phyloP scores from a whole-genome alignment of 2,329 filamentous ascomycete genomes.

The Ophiostoma novo-ulmi region DNA sequence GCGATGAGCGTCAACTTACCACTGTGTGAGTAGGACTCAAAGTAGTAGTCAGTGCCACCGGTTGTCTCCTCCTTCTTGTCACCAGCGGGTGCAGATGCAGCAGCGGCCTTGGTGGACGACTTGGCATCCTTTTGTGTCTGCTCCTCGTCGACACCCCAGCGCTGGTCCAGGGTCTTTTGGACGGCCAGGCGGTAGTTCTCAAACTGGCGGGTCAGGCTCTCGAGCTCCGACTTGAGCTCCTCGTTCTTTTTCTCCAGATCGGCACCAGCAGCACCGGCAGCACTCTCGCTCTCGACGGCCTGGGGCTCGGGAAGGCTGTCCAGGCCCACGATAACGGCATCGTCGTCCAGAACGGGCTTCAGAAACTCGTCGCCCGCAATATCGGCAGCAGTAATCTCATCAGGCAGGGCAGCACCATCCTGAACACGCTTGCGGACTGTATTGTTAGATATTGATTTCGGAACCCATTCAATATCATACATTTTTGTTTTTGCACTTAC shows the following conservation, averaged over 20 bases:
- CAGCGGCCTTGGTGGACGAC: slow-evolving; percentile 3
- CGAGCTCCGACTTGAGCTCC: slow-evolving; percentile 57
- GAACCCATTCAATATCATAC: neutral
- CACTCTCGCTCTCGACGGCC: neutral
- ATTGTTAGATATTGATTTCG: neutral
- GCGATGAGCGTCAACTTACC: slow-evolving; percentile 42
- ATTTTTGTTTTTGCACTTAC: slow-evolving; percentile 32
- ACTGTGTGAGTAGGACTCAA: slow-evolving; percentile 57
- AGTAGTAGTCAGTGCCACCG: slow-evolving; percentile 46
- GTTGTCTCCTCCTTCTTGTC: slow-evolving; percentile 31
- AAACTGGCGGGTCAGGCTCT: slow-evolving; percentile 56
- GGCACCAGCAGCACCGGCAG: neutral
- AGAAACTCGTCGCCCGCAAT: slow-evolving; percentile 77
- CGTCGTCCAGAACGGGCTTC: slow-evolving; percentile 79
- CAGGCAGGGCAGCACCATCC: slow-evolving; percentile 45
- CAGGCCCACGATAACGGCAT: slow-evolving; percentile 79
- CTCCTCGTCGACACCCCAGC: slow-evolving; percentile 53
- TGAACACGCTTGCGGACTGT: slow-evolving; percentile 46
- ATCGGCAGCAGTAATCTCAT: slow-evolving; percentile 54
- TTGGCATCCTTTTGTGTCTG: slow-evolving; percentile 35
- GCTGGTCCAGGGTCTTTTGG: slow-evolving; percentile 60
- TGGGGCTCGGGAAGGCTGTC: slow-evolving; percentile 61
- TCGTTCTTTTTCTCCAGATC: slow-evolving; percentile 46
- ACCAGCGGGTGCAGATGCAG: neutral
- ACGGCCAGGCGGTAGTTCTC: slow-evolving; percentile 61